Evolutionary conservation across 2,329 filamentous ascomycete species (phyloP).

Genomic region (Alternaria ethzedia): DNA sequence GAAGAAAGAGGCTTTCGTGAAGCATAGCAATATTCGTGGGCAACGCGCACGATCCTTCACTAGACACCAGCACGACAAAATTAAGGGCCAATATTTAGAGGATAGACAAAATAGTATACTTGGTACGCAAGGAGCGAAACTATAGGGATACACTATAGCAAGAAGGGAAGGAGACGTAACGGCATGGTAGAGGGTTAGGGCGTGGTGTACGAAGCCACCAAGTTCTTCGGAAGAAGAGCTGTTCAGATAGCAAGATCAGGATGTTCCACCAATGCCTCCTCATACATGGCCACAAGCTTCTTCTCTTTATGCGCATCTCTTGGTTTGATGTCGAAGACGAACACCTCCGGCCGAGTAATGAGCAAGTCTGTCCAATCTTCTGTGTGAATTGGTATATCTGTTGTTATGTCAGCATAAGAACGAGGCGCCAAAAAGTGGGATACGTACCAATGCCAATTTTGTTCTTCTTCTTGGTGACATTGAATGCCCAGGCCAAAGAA

Average conservation of each 20-base stretch:
- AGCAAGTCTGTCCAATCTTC: constrained; percentile 4
- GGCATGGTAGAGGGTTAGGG: accelerated
- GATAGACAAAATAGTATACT: not conserved
- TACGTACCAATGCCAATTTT: not conserved
- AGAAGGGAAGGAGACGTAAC: too few relatives aligned
- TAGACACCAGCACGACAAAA: not conserved
- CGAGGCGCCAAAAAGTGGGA: not conserved
- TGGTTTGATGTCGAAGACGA: constrained; percentile 4
- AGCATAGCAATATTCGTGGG: not conserved
- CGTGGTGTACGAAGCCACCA: too few relatives aligned
- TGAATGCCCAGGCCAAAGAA: constrained; percentile 21
- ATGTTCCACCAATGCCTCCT: not conserved
- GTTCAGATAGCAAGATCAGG: not conserved
- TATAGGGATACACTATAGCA: not conserved
- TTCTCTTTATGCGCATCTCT: constrained; percentile 1
- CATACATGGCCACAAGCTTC: not conserved
- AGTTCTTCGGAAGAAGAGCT: not conserved
- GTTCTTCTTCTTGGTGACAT: constrained; percentile 6
- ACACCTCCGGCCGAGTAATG: constrained; percentile 1
- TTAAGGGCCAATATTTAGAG: not conserved
- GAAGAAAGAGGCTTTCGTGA: not conserved
- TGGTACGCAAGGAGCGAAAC: not conserved
- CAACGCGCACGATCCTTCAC: not conserved
- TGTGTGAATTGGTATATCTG: not conserved
- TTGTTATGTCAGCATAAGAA: not conserved